A percentile compares a stretch with the other conserved stretches of the same genome.
Evolutionary conservation across 148 eudicot species (phyloP).

Genomic region (Persicaria tinctoria): DNA sequence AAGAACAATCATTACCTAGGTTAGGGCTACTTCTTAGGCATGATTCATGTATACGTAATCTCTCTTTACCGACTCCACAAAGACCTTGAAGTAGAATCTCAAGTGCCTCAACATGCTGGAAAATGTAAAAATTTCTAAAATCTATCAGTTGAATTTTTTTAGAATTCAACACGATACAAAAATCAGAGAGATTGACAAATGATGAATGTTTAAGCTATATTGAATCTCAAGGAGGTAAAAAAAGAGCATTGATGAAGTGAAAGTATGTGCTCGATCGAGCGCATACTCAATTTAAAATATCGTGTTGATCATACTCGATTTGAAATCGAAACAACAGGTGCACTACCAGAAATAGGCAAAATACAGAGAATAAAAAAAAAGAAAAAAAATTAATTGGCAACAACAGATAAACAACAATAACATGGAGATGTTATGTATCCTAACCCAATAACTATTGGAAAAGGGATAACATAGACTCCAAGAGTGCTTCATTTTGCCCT

Average conservation of each 20-base stretch:
- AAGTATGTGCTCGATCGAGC: no score
- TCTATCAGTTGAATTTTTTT: background rate
- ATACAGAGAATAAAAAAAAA: no score
- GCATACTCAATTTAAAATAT: no score
- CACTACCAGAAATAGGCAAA: no score
- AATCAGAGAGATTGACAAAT: background rate
- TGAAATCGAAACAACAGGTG: no score
- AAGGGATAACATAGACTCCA: no score
- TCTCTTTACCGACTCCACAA: constrained; percentile 69
- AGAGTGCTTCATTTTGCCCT: no score
- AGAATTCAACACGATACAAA: background rate
- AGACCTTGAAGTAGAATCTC: constrained; percentile 94
- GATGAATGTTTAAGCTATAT: background rate
- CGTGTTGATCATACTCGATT: no score
- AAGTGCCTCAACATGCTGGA: constrained; percentile 95
- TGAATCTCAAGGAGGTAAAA: background rate
- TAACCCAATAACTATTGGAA: no score
- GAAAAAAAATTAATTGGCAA: no score
- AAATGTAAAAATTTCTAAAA: background rate
- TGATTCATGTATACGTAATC: constrained; percentile 67
- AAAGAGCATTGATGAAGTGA: background rate
- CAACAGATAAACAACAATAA: no score
- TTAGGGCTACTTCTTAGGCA: constrained; percentile 77
- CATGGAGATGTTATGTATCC: no score
- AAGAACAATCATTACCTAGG: constrained; percentile 42